Base-by-base conservation (phyloP, 75 land plant genomes). In the Isoetes taiwanensis region DNA sequence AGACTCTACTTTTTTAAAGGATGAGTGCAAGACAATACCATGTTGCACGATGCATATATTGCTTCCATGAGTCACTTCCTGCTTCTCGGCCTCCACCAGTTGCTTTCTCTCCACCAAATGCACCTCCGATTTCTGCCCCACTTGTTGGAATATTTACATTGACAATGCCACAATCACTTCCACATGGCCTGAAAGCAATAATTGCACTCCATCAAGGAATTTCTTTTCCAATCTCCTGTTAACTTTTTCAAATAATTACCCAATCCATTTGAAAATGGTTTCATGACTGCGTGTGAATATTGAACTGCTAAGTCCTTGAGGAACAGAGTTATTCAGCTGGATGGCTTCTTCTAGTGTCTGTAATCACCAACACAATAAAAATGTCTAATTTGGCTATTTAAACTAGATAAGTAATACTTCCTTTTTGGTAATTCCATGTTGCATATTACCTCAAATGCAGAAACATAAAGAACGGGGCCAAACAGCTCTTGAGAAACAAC, bases 51-150 rank as follows among this genome's bases (percentile, higher is more conserved):
- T 78, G 73, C 97, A 87, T 91, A 67, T 91, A 87, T 38, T 91
- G 89, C 72, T 91, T 87, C 97, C 97, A 91, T 0, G 97, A 91
- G 58, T 91, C 95, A 62, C 95, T 91, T 54, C 97, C 97, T 43
- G 97, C 97, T 74, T 87, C 97, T 57, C 97, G 77, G 35, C 97
- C 95, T 41, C 97, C 97, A 5, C 97, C 94, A 8, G 97, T 91
- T 11, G 94, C 97, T 72, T 91, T 91, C 68, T 91, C 97, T 52
- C 97, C 97, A 33, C 97, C 97, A 75, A 91, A 91, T 38, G 97
- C 97, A 56, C 97, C 97, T 40, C 97, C 94, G 63, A 86, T 91
- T 48, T 91, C 97, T 19, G 97, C 97, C 1, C 97, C 97, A 75
- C 78, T 91, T 34, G 97, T 91, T 17, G 97, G 97, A 32, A 91